A percentile compares a stretch with the other conserved stretches of the same genome.
Conservation (phyloP, 192 early-diverging fungal genomes). For the Jimgerdemannia flammicorona region DNA sequence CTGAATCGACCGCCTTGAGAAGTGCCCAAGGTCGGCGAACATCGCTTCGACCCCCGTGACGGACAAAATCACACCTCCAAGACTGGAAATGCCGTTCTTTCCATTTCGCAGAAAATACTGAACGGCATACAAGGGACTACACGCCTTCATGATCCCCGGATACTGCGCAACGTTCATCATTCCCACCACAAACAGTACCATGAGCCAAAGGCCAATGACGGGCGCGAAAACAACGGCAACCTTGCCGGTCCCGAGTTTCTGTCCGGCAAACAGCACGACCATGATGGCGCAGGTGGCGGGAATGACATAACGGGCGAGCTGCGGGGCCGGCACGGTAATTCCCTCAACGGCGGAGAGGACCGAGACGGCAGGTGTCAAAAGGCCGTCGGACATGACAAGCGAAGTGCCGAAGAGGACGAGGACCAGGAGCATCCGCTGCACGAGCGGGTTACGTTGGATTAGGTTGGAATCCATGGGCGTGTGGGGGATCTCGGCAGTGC, state of each 20-base stretch:
- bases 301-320: constrained; percentile 19
- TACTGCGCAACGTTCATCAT: constrained; percentile 42
- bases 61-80: constrained; percentile 47
- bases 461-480: no score
- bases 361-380: constrained; percentile 13
- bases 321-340: constrained; percentile 4
- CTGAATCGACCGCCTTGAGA: constrained; percentile 40
- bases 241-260: constrained; percentile 46
- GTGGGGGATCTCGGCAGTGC: no score
- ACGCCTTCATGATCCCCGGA: constrained; percentile 27
- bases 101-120: constrained; percentile 27
- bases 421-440: no score
- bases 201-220: constrained; percentile 44
- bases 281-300: constrained; percentile 32
- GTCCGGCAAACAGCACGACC: constrained; percentile 37
- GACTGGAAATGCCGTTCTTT: constrained; percentile 16
- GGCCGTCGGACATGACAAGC: constrained; percentile 3
- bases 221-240: constrained; percentile 36
- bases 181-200: constrained; percentile 37
- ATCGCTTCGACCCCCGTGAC: constrained; percentile 53
- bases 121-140: constrained; percentile 41
- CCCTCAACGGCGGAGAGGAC: constrained; percentile 12
- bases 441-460: no score
- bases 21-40: constrained; percentile 58
- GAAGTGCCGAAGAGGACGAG: constrained; percentile 37